Conservation (phyloP, 2,329 filamentous ascomycete species). For the Basipetospora chlamydospora region DNA sequence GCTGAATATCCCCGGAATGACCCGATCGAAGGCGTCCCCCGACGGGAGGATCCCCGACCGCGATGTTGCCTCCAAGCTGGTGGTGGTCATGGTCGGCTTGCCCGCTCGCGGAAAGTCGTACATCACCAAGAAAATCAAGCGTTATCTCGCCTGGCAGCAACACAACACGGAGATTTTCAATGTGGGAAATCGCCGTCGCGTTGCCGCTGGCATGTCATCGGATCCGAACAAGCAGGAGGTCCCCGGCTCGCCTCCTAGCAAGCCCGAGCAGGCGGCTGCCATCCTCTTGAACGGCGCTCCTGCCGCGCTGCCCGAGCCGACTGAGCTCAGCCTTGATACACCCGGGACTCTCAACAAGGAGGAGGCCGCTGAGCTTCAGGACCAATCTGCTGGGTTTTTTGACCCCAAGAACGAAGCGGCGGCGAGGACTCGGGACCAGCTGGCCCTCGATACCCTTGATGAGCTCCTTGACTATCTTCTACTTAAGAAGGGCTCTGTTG, state of each 20-base stretch:
- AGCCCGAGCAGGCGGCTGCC: slow-evolving; percentile 30
- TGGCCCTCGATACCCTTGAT: slow-evolving; percentile 82
- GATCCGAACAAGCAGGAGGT: slow-evolving; percentile 22
- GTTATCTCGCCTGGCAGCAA: slow-evolving; percentile 94
- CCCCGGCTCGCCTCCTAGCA: slow-evolving; percentile 27
- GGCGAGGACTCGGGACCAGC: slow-evolving; percentile 72
- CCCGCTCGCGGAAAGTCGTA: slow-evolving; percentile 95
- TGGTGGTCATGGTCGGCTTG: slow-evolving; percentile 96
- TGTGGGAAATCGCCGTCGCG: slow-evolving; percentile 77
- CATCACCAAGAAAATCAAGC: slow-evolving; percentile 93
- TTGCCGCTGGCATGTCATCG: slow-evolving; percentile 50
- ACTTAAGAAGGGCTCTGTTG: slow-evolving; percentile 68
- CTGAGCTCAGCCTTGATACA: slow-evolving; percentile 6
- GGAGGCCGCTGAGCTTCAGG: slow-evolving; percentile 26
- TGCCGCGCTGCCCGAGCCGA: slow-evolving; percentile 17
- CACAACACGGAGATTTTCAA: slow-evolving; percentile 96
- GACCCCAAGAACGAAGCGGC: slow-evolving; percentile 78
- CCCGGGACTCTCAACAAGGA: neutral
- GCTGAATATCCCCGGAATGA: slow-evolving; percentile 92
- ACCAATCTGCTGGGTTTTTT: slow-evolving; percentile 89
- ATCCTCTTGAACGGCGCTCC: slow-evolving; percentile 42
- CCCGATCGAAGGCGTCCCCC: slow-evolving; percentile 85
- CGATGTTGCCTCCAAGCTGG: slow-evolving; percentile 90
- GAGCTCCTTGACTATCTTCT: slow-evolving; percentile 86
- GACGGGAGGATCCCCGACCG: slow-evolving; percentile 87